Evolutionary conservation across 805 yeast genomes (phyloP).

Genomic region (Sugiyamaella qingdaonensis): DNA sequence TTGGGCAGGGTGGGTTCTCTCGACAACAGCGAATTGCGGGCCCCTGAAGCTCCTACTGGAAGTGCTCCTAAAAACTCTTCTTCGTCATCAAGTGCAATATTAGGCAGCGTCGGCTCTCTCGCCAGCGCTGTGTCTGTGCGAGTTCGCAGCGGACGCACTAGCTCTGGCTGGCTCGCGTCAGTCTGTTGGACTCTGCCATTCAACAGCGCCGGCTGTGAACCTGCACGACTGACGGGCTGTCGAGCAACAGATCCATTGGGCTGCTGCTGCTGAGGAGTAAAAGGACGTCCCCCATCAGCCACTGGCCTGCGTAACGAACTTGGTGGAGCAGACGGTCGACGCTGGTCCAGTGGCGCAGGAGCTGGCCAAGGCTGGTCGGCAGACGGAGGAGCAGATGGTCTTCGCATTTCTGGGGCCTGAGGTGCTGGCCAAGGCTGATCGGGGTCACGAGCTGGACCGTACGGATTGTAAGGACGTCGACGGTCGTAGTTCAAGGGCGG

Average conservation of each 20-base stretch:
- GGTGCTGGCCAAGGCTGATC: not conserved
- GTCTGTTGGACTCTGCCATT: not conserved
- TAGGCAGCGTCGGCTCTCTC: slow-evolving; percentile 5
- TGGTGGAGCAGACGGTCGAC: not conserved
- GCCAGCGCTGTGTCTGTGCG: not conserved
- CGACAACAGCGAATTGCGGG: not conserved
- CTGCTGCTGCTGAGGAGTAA: not conserved
- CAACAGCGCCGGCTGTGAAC: not conserved
- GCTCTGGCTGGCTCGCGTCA: not conserved
- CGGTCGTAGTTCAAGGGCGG: not conserved
- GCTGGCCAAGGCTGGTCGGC: not conserved
- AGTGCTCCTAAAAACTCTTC: not conserved
- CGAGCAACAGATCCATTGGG: not conserved
- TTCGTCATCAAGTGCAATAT: not conserved
- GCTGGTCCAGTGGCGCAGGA: not conserved
- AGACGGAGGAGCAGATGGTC: not conserved
- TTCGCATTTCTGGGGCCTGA: no score
- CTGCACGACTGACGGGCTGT: not conserved
- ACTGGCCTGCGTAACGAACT: not conserved
- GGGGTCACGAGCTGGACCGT: not conserved
- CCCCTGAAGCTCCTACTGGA: not conserved
- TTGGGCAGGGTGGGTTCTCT: slow-evolving; percentile 9
- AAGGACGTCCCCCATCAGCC: not conserved
- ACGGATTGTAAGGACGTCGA: not conserved
- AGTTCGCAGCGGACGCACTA: not conserved